Percentiles rank a stretch among this genome's conserved stretches.
Evolutionary conservation across 2,329 filamentous ascomycete species (phyloP).

Genomic region (Fusarium sambucinum): DNA sequence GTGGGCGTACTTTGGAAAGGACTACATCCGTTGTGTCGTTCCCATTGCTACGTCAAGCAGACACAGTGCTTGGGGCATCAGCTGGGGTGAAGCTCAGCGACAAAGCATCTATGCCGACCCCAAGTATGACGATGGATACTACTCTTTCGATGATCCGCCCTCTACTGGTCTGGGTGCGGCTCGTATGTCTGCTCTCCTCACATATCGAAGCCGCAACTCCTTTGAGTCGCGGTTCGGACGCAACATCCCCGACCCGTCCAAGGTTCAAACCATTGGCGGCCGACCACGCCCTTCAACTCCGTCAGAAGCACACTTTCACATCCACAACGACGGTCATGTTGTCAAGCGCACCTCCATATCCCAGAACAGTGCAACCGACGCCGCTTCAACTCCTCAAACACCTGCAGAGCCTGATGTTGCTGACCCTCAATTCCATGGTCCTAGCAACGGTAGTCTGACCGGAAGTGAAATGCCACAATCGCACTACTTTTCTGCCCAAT

Average conservation of each 20-base stretch:
- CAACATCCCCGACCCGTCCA: constrained; percentile 88
- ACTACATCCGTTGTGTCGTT: constrained; percentile 84
- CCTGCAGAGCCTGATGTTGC: constrained; percentile 45
- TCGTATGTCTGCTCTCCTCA: constrained; percentile 95
- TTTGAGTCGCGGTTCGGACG: constrained; percentile 96
- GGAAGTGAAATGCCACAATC: constrained; percentile 69
- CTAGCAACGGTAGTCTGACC: constrained; percentile 63
- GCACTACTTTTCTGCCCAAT: constrained; percentile 98
- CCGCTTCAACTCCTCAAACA: constrained; percentile 49
- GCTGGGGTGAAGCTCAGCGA: constrained; percentile 88
- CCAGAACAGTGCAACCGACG: constrained; percentile 55
- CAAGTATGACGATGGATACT: constrained; percentile 98
- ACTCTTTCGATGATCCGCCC: constrained; percentile 87
- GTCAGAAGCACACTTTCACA: constrained; percentile 79
- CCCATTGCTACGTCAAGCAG: constrained; percentile 87
- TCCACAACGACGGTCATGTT: constrained; percentile 85
- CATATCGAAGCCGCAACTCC: constrained; percentile 95
- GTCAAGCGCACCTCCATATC: constrained; percentile 67
- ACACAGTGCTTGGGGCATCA: constrained; percentile 91
- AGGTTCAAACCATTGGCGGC: constrained; percentile 84
- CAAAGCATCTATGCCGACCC: constrained; percentile 98
- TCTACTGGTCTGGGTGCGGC: constrained; percentile 89
- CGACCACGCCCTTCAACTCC: constrained; percentile 70
- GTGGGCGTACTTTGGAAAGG: constrained; percentile 90
- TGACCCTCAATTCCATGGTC: constrained; percentile 78